Evolutionary conservation across 345 rosid genomes (phyloP), one percentile per base, ranked within the genome.

Genomic region (Cardamine occulta): DNA sequence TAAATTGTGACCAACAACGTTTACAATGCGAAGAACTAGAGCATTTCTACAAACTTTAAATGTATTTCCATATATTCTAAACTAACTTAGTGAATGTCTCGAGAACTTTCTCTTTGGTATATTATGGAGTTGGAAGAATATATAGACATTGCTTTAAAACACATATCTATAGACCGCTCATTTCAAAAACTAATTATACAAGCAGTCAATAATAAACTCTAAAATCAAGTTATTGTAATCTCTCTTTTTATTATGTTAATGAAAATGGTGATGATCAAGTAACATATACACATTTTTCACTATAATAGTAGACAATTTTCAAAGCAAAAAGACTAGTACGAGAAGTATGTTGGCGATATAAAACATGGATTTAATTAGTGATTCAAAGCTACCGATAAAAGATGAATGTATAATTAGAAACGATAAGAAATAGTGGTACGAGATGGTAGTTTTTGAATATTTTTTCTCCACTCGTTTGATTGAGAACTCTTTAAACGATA

Each of bases 1-100:
- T 52, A 76, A 76, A 62, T 31, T 69, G 47, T 68, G 74, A 75
- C 69, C 69, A 75, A 37, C 66, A 67, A 66, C 61, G 13, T 26
- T 34, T 8, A 67, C 53, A 35, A 37, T 28, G 17, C 61, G 28
- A 65, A 65, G n/a, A n/a, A 55, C 21, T 7, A 54, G 48, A 29
- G 28, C 24, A 42, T 24, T 47, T 37, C 44, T 47, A 57, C 60
- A 48, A 26, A 34, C 12, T 19, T 18, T 42, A 6, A 9, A 53
- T 45, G 70, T n/a, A n/a, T n/a, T n/a, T n/a, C n/a, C n/a, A n/a
- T n/a, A n/a, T n/a, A n/a, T n/a, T n/a, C n/a, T 23, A 2, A 31
- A 26, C 5, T n/a, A 10, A 24, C 39, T 24, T 54, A 21, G 31
- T 61, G 68, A 62, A 60, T 23, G 26, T 57, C 17, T 70, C 17